Conservation (phyloP, 1,139 yeast genomes). For the Pneumocystis sp. region DNA sequence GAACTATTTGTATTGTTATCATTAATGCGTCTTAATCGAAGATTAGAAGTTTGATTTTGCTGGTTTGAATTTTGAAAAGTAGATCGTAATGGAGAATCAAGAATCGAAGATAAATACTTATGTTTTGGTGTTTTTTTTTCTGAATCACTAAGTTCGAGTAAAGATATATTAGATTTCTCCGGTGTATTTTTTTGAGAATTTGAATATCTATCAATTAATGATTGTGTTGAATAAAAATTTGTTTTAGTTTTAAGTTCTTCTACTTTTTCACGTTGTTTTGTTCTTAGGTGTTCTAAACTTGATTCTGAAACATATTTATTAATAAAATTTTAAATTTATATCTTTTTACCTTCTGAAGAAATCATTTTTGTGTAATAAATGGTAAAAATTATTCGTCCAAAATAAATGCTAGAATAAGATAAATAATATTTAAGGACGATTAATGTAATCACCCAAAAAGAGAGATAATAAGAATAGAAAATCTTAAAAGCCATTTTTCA, state of each 20-base stretch:
- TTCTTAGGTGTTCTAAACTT: conserved; percentile 29
- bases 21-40: neutral
- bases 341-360: neutral
- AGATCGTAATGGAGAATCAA: neutral
- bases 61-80: neutral
- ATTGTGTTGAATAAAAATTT: conserved; percentile 63
- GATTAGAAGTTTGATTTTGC: neutral
- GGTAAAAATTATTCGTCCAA: neutral
- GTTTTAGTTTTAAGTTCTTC: conserved; percentile 65
- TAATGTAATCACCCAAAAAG: neutral
- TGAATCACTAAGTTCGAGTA: neutral
- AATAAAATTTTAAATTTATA: neutral
- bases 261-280: conserved; percentile 45
- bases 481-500: neutral
- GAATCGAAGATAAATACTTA: neutral
- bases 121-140: neutral
- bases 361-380: neutral
- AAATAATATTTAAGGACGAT: neutral
- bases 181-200: neutral
- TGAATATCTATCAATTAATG: conserved; percentile 43
- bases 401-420: neutral
- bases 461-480: neutral
- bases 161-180: neutral
- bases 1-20: neutral
- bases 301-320: neutral